These are phyloP conservation scores for Candida adriatica DNA, from an alignment of 805 yeast genomes.

Conservation along the genomic window DNA sequence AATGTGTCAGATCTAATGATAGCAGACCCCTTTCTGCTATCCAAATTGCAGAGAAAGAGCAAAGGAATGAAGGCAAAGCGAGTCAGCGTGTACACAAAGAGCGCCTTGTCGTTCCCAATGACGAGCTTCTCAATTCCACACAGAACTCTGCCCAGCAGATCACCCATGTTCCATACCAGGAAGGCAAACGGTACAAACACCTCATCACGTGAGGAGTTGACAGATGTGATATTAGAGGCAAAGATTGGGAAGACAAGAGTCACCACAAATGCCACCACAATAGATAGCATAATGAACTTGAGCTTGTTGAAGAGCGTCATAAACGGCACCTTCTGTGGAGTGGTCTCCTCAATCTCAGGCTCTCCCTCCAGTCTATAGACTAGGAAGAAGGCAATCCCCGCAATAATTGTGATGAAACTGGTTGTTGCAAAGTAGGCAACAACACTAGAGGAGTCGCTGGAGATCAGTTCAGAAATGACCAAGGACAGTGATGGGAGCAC, in stretches of 20 bases:
- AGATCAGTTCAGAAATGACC: constrained; percentile 41
- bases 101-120: constrained; percentile 33
- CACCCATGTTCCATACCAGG: constrained; percentile 87
- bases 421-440: constrained; percentile 45
- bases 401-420: constrained; percentile 35
- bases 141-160: constrained; percentile 65
- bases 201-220: constrained; percentile 25
- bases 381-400: constrained; percentile 35
- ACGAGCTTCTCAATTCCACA: constrained; percentile 46
- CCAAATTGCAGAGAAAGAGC: constrained; percentile 59
- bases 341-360: not conserved
- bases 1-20: constrained; percentile 50
- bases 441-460: constrained; percentile 20
- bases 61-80: constrained; percentile 63
- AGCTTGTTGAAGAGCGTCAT: constrained; percentile 53
- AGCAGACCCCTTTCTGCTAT: constrained; percentile 14
- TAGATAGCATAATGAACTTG: constrained; percentile 56
- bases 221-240: constrained; percentile 64
- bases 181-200: constrained; percentile 72
- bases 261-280: constrained; percentile 64
- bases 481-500: constrained; percentile 78
- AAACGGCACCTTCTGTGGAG: constrained; percentile 47
- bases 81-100: constrained; percentile 47
- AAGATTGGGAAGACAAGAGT: constrained; percentile 85
- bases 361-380: constrained; percentile 23